These are phyloP conservation scores for Eucalyptus microcorys DNA, from an alignment of 345 rosid genomes.

Conservation along the genomic window DNA sequence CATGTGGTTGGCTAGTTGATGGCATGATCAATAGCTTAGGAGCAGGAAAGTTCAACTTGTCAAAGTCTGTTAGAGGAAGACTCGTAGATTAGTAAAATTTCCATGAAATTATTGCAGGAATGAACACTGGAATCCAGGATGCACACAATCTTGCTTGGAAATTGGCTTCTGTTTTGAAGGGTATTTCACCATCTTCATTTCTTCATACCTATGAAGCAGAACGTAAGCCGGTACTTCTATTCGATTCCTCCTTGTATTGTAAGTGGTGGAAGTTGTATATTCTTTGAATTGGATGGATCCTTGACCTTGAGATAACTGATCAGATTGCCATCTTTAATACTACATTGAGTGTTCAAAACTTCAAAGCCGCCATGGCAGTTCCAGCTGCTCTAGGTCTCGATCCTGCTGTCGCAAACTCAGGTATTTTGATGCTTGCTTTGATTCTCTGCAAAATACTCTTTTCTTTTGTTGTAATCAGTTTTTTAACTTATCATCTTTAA, in stretches of 20 bases:
- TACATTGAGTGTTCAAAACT: slow-evolving; percentile 77
- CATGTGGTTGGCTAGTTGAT: background rate
- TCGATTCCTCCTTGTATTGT: background rate
- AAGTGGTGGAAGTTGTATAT: background rate
- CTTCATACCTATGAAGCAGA: slow-evolving; percentile 74
- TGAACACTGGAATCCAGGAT: slow-evolving; percentile 99
- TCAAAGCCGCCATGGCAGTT: slow-evolving; percentile 84
- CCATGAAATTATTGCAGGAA: slow-evolving; percentile 36
- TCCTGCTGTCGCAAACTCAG: slow-evolving; percentile 73
- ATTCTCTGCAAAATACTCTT: background rate
- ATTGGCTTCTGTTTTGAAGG: slow-evolving; percentile 52
- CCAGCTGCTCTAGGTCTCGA: slow-evolving; percentile 84
- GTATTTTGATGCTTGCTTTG: slow-evolving; percentile 5
- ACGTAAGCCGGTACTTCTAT: slow-evolving; percentile 63
- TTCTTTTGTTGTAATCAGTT: background rate
- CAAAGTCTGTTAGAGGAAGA: background rate
- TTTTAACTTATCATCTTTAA: background rate
- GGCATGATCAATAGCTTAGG: background rate
- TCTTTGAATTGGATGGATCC: background rate
- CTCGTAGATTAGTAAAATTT: background rate
- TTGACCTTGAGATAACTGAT: background rate
- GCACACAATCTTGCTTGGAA: slow-evolving; percentile 98
- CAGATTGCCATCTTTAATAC: slow-evolving; percentile 80
- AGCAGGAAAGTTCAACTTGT: background rate
- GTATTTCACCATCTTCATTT: slow-evolving; percentile 51